Base-by-base conservation (phyloP, 305 asterid genomes). In the Salvia sclarea region DNA sequence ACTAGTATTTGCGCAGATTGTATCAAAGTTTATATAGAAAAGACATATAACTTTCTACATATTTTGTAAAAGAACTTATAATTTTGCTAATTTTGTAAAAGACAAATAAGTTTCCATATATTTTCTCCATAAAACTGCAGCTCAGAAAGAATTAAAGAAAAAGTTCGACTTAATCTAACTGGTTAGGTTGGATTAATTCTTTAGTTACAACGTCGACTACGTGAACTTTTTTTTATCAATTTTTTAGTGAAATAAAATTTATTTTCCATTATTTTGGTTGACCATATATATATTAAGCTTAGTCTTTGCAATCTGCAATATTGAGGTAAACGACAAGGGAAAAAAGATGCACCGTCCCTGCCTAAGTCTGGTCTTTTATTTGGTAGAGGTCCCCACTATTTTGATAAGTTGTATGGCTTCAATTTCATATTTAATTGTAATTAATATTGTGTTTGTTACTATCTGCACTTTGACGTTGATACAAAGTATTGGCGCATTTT, bases 331-430 rank as follows among this genome's bases (percentile, higher is more conserved):
- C 17, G 55, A 70, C 45, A 17, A 60, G 14, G 16, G 68, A 17
- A 66, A 24, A 16, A n/a, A n/a, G 16, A 8, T 16, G 11, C 41
- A 50, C 22, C 37, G 65, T 37, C 65, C 49, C 35, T 10, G 33
- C 49, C 65, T 18, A 59, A 20, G 38, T n/a, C 22, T 14, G 17
- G 22, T 37, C 33, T 48, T 61, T 70, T 6, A 17, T 33, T 22
- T 61, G 41, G 43, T 38, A 50, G 52, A 21, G 44, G 76, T 10
- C 44, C 65, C 70, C 22, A 50, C 57, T n/a, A 45, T 50, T 52
- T 49, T 16, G 21, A 35, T 60, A 22, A 6, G 30, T 5, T 17
- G 5, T 20, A 18, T 54, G 40, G 11, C 11, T 38, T 49, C 48
- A 25, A n/a, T n/a, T n/a, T n/a, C n/a, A n/a, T n/a, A n/a, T n/a